A percentile compares a stretch with the other conserved stretches of the same genome.
These are phyloP conservation scores for Ogataea neopini DNA, from an alignment of 805 yeast species.

Conservation along the genomic window DNA sequence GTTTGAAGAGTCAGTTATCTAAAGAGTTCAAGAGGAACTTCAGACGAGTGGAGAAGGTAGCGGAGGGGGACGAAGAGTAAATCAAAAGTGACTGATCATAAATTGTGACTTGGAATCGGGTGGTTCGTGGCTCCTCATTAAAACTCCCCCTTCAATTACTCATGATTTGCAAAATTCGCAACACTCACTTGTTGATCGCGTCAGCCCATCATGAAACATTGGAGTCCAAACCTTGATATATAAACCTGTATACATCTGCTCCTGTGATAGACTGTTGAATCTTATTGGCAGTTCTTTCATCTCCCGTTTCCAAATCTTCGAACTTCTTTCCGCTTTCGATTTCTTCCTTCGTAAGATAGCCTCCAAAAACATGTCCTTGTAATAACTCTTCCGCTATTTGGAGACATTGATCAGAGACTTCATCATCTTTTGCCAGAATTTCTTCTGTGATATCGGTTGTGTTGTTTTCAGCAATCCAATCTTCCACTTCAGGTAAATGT, in stretches of 20 bases:
- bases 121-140: too few relatives aligned
- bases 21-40: slow-evolving; percentile 34
- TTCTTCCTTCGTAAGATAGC: slow-evolving; percentile 57
- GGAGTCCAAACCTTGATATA: slow-evolving; percentile 45
- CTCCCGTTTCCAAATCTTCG: slow-evolving; percentile 35
- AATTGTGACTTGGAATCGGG: too few relatives aligned
- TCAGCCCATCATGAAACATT: too few relatives aligned
- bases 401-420: slow-evolving; percentile 69
- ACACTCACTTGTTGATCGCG: too few relatives aligned
- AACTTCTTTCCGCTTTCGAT: slow-evolving; percentile 31
- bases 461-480: slow-evolving; percentile 61
- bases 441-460: slow-evolving; percentile 25
- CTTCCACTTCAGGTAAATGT: slow-evolving; percentile 85
- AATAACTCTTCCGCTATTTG: slow-evolving; percentile 52
- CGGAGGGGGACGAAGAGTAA: too few relatives aligned
- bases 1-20: slow-evolving; percentile 43
- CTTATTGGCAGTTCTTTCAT: slow-evolving; percentile 1
- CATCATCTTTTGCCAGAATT: slow-evolving; percentile 48
- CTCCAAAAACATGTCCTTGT: slow-evolving; percentile 61
- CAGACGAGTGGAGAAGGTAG: too few relatives aligned
- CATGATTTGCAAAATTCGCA: too few relatives aligned
- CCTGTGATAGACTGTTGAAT: slow-evolving; percentile 26
- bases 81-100: too few relatives aligned
- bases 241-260: slow-evolving; percentile 44
- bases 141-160: too few relatives aligned